Conservation (phyloP, 768 basidiomycete genomes). For the Coprinopsis marcescibilis region DNA sequence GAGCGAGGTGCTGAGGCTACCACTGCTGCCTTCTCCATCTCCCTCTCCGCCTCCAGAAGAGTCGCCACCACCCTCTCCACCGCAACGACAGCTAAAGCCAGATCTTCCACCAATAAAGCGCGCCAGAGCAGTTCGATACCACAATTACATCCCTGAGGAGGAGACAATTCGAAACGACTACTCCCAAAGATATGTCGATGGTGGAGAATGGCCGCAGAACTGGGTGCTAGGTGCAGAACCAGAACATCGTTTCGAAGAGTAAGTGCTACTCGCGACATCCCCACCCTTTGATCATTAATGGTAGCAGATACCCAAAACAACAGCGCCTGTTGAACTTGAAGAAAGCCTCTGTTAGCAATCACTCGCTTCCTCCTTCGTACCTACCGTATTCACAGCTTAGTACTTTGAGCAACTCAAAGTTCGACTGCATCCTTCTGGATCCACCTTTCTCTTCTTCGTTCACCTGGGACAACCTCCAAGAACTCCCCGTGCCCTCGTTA, state of each 20-base stretch:
- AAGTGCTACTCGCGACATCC: conserved; percentile 25
- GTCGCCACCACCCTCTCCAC: conserved; percentile 44
- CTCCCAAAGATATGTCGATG: conserved; percentile 82
- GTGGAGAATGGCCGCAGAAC: conserved; percentile 92
- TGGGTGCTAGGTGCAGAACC: conserved; percentile 88
- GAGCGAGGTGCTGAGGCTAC: conserved; percentile 46
- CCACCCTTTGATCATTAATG: background rate
- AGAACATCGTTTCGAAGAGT: conserved; percentile 92
- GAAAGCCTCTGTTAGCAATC: conserved; percentile 63
- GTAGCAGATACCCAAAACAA: conserved; percentile 85
- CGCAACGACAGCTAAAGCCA: conserved; percentile 26
- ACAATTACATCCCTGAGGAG: conserved; percentile 86
- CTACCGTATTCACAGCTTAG: conserved; percentile 55
- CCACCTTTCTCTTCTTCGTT: conserved; percentile 86
- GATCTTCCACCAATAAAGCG: conserved; percentile 64
- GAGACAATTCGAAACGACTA: conserved; percentile 97
- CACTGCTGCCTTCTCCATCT: conserved; percentile 53
- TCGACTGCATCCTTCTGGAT: conserved; percentile 88
- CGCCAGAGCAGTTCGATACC: conserved; percentile 62
- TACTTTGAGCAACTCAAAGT: conserved; percentile 60
- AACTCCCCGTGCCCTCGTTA: conserved; percentile 74
- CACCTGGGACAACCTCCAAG: conserved; percentile 78
- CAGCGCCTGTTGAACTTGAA: conserved; percentile 80
- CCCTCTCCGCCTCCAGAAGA: conserved; percentile 40
- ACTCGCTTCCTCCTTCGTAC: conserved; percentile 70